Conservation (phyloP, 2,329 filamentous ascomycete genomes). For the Lachnellula cervina region DNA sequence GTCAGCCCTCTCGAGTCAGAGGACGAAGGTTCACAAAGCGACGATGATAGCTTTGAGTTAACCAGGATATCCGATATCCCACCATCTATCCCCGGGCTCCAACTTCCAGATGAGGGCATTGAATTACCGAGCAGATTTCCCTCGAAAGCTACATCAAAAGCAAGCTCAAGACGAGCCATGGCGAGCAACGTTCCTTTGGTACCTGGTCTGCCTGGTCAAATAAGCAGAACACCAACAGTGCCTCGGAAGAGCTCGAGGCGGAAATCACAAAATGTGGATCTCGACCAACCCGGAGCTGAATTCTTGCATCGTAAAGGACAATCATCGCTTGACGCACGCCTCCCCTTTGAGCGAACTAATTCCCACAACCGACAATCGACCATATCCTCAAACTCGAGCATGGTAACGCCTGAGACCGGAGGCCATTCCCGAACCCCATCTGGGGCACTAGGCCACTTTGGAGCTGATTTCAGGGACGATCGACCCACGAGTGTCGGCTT, state of each 20-base stretch:
- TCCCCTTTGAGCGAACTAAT: slow-evolving; percentile 54
- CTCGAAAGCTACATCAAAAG: slow-evolving; percentile 50
- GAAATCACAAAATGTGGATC: slow-evolving; percentile 27
- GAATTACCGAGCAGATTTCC: slow-evolving; percentile 56
- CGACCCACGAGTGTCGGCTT: slow-evolving; percentile 51
- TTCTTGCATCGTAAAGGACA: slow-evolving; percentile 14
- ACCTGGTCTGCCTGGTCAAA: slow-evolving; percentile 33
- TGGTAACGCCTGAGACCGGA: slow-evolving; percentile 43
- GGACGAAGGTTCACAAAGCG: slow-evolving; percentile 44
- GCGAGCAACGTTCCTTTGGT: slow-evolving; percentile 29
- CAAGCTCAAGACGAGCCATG: slow-evolving; percentile 14
- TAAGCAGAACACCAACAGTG: slow-evolving; percentile 39
- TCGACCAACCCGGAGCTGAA: slow-evolving; percentile 9
- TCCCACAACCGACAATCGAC: slow-evolving; percentile 49
- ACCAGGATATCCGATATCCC: slow-evolving; percentile 44
- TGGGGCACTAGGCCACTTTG: slow-evolving; percentile 20
- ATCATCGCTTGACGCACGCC: slow-evolving; percentile 30
- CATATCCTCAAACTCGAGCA: slow-evolving; percentile 47
- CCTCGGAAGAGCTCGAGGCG: slow-evolving; percentile 71
- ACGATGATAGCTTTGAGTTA: slow-evolving; percentile 40
- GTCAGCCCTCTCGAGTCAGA: slow-evolving; percentile 31
- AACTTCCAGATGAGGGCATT: slow-evolving; percentile 32
- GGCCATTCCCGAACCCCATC: slow-evolving; percentile 33
- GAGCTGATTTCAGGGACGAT: slow-evolving; percentile 39
- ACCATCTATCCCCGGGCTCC: slow-evolving; percentile 57